phyloP scores from a whole-genome alignment of 768 basidiomycete species.

The Sistotremastrum niveocremeum region DNA sequence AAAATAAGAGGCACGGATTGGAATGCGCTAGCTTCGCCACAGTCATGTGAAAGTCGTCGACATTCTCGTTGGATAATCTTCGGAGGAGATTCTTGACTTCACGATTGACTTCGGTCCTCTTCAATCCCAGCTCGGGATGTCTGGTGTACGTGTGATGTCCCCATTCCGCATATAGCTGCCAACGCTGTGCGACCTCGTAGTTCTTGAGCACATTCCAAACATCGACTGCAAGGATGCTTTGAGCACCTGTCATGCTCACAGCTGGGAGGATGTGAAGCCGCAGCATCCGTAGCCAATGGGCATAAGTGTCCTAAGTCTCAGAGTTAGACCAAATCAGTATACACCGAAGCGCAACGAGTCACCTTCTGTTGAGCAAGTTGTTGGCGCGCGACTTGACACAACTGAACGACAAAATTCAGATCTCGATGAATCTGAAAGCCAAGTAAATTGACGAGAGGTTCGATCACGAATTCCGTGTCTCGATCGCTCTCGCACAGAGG shows the following conservation, averaged over 20 bases:
- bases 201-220: conserved; percentile 82
- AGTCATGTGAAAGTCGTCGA: conserved; percentile 71
- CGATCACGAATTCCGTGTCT: conserved; percentile 62
- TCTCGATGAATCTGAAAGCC: conserved; percentile 74
- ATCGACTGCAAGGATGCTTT: conserved; percentile 82
- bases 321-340: background rate
- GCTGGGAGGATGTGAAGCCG: conserved; percentile 78
- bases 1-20: conserved; percentile 86
- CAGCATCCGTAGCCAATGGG: conserved; percentile 61
- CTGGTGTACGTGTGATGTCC: conserved; percentile 55
- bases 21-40: conserved; percentile 90
- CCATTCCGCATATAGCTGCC: conserved; percentile 95
- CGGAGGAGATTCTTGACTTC: conserved; percentile 85
- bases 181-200: conserved; percentile 69
- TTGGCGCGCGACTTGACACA: conserved; percentile 61
- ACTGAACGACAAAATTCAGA: conserved; percentile 62
- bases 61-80: conserved; percentile 72
- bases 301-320: background rate
- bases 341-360: conserved; percentile 26
- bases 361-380: conserved; percentile 31
- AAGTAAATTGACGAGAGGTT: conserved; percentile 68
- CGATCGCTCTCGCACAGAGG: conserved; percentile 50
- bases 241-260: conserved; percentile 70
- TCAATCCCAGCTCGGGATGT: conserved; percentile 69
- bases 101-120: conserved; percentile 69